Evolutionary conservation across 495 filamentous ascomycete genomes (phyloP).

Genomic region (Sporormia fimetaria): DNA sequence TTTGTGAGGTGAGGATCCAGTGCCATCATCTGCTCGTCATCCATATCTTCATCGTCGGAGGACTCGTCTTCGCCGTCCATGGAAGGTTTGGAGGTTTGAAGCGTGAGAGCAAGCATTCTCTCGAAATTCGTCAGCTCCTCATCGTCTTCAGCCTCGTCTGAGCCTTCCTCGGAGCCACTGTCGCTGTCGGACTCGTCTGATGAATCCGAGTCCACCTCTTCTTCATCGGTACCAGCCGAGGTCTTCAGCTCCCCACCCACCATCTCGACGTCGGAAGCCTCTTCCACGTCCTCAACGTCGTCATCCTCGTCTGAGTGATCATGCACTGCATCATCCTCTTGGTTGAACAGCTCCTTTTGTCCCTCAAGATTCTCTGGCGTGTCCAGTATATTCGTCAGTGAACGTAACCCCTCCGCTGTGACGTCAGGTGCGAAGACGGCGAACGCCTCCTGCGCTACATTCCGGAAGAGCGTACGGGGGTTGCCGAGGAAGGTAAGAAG

Average conservation of each 20-base stretch:
- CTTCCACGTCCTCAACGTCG: constrained; percentile 33
- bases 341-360: constrained; percentile 75
- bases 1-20: constrained; percentile 69
- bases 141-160: constrained; percentile 25
- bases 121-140: constrained; percentile 23
- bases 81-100: constrained; percentile 20
- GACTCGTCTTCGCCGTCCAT: constrained; percentile 24
- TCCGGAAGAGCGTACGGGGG: constrained; percentile 71
- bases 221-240: constrained; percentile 8
- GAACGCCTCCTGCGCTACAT: constrained; percentile 80
- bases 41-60: constrained; percentile 46
- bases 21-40: constrained; percentile 90
- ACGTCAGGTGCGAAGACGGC: constrained; percentile 60
- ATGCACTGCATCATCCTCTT: constrained; percentile 46
- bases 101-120: constrained; percentile 19
- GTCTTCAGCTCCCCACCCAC: constrained; percentile 11
- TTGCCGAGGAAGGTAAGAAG: constrained; percentile 78
- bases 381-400: constrained; percentile 52
- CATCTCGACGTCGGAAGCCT: constrained; percentile 31
- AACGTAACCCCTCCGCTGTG: constrained; percentile 57
- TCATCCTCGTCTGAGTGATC: constrained; percentile 42
- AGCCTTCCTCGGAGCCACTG: constrained; percentile 8
- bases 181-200: constrained; percentile 21
- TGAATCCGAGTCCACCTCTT: constrained; percentile 40
- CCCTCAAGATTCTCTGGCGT: constrained; percentile 73